These are phyloP conservation scores for Epichloe brachyelytri DNA, from an alignment of 2,329 filamentous ascomycete genomes.

Conservation along the genomic window DNA sequence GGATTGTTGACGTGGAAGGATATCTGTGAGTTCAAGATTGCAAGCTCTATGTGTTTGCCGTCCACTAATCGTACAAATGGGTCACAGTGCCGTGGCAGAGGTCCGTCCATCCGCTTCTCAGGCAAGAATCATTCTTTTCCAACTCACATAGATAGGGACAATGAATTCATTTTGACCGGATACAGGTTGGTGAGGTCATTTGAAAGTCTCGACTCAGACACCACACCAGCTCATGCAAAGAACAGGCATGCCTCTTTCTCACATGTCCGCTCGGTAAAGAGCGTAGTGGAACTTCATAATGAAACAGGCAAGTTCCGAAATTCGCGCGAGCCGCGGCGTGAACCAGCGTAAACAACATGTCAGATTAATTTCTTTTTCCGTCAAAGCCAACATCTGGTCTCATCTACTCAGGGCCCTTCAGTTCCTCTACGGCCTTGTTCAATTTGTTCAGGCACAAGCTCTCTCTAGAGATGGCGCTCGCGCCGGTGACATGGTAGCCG, in stretches of 20 bases:
- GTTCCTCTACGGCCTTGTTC: conserved; percentile 10
- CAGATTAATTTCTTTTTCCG: no score
- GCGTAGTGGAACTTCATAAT: conserved; percentile 11
- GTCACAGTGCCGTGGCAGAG: no score
- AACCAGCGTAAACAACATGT: no score
- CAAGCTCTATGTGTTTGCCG: no score
- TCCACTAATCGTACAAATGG: no score
- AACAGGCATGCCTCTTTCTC: conserved; percentile 10
- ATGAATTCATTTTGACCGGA: background rate
- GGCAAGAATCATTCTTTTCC: no score
- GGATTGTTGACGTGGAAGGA: no score
- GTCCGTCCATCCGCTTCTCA: no score
- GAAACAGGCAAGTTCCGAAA: conserved; percentile 8
- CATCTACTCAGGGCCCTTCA: conserved; percentile 14
- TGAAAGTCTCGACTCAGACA: background rate
- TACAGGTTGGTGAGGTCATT: background rate
- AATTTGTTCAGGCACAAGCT: conserved; percentile 6
- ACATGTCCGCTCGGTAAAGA: conserved; percentile 6
- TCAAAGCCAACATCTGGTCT: conserved; percentile 18
- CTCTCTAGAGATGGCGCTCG: conserved; percentile 4
- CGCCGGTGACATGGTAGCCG: conserved; percentile 3
- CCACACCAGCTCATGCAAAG: background rate
- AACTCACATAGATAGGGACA: background rate
- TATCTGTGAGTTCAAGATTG: no score
- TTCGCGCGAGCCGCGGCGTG: no score